phyloP scores from a whole-genome alignment of 1,284 basidiomycete species.

The Inonotus obliquus region DNA sequence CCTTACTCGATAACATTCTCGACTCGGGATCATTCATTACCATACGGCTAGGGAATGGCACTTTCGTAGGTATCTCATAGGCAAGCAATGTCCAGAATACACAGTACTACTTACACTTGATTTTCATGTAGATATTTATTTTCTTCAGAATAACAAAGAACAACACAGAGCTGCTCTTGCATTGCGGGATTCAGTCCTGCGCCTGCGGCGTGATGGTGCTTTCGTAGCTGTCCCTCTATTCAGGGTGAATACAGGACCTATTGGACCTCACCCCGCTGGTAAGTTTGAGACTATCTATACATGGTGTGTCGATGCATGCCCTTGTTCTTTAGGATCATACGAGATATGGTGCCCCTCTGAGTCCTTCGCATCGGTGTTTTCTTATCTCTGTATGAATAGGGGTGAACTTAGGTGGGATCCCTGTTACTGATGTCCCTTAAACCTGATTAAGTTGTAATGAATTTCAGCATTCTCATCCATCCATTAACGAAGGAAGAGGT shows the following conservation, averaged over 20 bases:
- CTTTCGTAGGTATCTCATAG: slow-evolving; percentile 47
- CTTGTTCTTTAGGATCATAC: slow-evolving; percentile 55
- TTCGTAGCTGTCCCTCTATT: slow-evolving; percentile 73
- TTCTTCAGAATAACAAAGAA: slow-evolving; percentile 59
- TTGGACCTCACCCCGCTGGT: slow-evolving; percentile 76
- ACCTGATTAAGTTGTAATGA: too few species aligned
- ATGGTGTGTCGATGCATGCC: background rate
- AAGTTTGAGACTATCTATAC: slow-evolving; percentile 23
- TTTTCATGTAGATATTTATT: slow-evolving; percentile 59
- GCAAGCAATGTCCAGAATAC: background rate
- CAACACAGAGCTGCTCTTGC: slow-evolving; percentile 62
- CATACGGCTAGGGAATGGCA: slow-evolving; percentile 60
- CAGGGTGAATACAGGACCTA: slow-evolving; percentile 61
- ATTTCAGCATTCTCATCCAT: slow-evolving; percentile 57
- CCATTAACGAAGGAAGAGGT: slow-evolving; percentile 67
- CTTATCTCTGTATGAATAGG: slow-evolving; percentile 63
- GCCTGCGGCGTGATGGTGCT: slow-evolving; percentile 64
- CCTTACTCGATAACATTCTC: background rate
- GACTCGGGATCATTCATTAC: background rate
- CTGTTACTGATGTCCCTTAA: too few species aligned
- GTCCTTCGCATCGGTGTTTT: slow-evolving; percentile 67
- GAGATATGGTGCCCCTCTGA: slow-evolving; percentile 74
- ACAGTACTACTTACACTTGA: too few species aligned
- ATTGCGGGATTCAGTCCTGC: slow-evolving; percentile 63
- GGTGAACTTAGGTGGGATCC: slow-evolving; percentile 63